Conservation (phyloP, 352 stramenopile genomes). For the Phytophthora fragariae region DNA sequence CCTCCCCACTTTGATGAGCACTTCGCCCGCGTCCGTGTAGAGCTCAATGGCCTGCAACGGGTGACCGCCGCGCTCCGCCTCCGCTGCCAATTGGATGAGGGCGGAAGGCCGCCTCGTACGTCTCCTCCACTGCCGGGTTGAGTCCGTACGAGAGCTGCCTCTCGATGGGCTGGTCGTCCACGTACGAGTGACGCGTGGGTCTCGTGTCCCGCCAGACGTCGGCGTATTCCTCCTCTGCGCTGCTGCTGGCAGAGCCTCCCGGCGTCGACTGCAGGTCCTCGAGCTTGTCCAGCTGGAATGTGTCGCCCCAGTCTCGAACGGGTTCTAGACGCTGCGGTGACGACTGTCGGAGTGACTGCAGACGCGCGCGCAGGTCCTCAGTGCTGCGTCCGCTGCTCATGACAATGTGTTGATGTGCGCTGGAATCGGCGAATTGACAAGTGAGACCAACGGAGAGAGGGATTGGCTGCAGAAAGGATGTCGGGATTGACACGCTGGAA, state of each 20-base stretch:
- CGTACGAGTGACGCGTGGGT: conserved; percentile 24
- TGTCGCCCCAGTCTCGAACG: conserved; percentile 24
- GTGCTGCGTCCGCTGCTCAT: conserved; percentile 8
- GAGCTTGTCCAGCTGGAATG: conserved; percentile 20
- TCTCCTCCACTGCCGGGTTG: conserved; percentile 24
- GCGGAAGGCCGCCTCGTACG: conserved; percentile 57
- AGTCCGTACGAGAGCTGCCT: conserved; percentile 24
- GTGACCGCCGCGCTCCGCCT: conserved; percentile 45
- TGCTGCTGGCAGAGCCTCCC: conserved; percentile 14
- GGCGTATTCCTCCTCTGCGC: conserved; percentile 9
- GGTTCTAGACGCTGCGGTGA: conserved; percentile 8
- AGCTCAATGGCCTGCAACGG: conserved; percentile 51
- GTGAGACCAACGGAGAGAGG: background rate
- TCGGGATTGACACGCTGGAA: background rate
- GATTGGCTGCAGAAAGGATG: conserved; percentile 10
- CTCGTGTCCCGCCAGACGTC: conserved; percentile 30
- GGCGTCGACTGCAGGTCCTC: conserved; percentile 36
- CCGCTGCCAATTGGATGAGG: conserved; percentile 55
- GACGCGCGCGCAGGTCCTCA: conserved; percentile 22
- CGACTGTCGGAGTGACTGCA: conserved; percentile 16
- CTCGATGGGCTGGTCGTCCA: conserved; percentile 26
- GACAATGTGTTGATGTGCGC: conserved; percentile 4
- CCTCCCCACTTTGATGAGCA: conserved; percentile 43
- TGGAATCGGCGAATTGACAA: conserved; percentile 4
- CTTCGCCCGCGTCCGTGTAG: conserved; percentile 50